Evolutionary conservation across 2,329 filamentous ascomycete genomes (phyloP).

Genomic region (Claviceps sp.): DNA sequence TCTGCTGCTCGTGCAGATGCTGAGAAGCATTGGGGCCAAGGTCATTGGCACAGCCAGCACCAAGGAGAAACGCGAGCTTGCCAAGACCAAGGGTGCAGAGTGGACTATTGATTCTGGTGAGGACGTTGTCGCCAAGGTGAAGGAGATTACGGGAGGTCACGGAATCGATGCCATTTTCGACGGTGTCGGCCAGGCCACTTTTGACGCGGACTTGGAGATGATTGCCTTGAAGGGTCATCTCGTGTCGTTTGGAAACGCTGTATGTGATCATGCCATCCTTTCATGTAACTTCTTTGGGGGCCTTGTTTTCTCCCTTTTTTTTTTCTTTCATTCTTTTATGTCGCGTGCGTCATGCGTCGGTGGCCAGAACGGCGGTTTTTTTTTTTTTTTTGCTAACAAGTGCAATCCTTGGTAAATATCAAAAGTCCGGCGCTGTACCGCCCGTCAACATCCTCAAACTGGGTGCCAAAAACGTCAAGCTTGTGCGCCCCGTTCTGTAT

Average conservation of each 20-base stretch:
- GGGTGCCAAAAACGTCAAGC: conserved; percentile 59
- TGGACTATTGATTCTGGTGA: conserved; percentile 58
- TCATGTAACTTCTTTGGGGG: no score
- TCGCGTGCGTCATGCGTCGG: no score
- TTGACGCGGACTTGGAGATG: conserved; percentile 62
- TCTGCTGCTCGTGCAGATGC: conserved; percentile 59
- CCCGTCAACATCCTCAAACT: conserved; percentile 47
- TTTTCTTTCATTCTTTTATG: conserved; percentile 7
- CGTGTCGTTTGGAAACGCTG: conserved; percentile 69
- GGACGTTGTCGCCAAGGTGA: conserved; percentile 43
- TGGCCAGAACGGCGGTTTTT: no score
- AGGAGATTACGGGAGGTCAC: conserved; percentile 55
- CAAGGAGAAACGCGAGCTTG: conserved; percentile 56
- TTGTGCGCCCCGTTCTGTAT: conserved; percentile 62
- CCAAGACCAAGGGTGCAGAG: conserved; percentile 56
- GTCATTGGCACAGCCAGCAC: conserved; percentile 71
- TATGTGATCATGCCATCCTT: conserved; percentile 22
- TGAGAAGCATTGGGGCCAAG: conserved; percentile 58
- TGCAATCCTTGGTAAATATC: no score
- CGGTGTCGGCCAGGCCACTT: conserved; percentile 73
- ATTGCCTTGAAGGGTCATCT: conserved; percentile 66
- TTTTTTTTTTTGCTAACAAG: no score
- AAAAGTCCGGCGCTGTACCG: conserved; percentile 55
- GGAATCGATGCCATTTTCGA: conserved; percentile 74
- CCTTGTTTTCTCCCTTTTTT: background rate